These are phyloP conservation scores for Cercospora beticola DNA, from an alignment of 2,329 filamentous ascomycete genomes.

Conservation along the genomic window DNA sequence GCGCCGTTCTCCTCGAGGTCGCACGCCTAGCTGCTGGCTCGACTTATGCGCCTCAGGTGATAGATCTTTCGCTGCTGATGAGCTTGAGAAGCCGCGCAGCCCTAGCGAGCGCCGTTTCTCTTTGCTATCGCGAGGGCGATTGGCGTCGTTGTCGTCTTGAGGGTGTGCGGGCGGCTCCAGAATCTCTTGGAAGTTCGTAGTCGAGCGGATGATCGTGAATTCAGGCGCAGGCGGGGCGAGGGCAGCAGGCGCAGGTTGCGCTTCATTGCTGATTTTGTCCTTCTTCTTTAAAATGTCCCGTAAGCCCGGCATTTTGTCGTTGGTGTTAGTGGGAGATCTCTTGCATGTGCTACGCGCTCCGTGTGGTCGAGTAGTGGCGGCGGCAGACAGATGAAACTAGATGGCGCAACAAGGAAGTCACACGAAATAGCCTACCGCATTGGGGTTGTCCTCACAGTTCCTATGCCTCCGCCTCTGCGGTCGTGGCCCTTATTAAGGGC, in stretches of 20 bases:
- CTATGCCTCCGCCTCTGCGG: neutral
- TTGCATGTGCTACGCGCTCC: neutral
- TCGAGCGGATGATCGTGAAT: conserved; percentile 81
- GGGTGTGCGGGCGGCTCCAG: conserved; percentile 66
- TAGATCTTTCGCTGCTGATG: conserved; percentile 29
- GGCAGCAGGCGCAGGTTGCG: neutral
- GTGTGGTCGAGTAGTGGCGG: neutral
- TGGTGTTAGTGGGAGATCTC: neutral
- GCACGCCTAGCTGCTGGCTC: conserved; percentile 25
- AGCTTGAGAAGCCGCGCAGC: conserved; percentile 39
- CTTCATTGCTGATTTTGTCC: conserved; percentile 50
- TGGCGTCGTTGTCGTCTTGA: conserved; percentile 39
- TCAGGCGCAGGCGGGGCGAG: conserved; percentile 50
- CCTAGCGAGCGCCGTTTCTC: conserved; percentile 35
- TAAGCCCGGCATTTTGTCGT: conserved; percentile 53
- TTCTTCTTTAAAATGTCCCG: conserved; percentile 64
- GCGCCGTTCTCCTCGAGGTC: conserved; percentile 43
- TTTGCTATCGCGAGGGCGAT: conserved; percentile 15
- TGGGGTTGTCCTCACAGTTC: neutral
- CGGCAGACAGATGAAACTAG: neutral
- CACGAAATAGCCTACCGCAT: conserved; percentile 8
- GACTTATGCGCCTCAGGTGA: conserved; percentile 14
- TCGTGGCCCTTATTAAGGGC: neutral
- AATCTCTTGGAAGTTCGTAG: conserved; percentile 75
- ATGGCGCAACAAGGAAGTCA: conserved; percentile 1